Conservation (phyloP, 257 asterid genomes). For the Thymus mandschuricus region DNA sequence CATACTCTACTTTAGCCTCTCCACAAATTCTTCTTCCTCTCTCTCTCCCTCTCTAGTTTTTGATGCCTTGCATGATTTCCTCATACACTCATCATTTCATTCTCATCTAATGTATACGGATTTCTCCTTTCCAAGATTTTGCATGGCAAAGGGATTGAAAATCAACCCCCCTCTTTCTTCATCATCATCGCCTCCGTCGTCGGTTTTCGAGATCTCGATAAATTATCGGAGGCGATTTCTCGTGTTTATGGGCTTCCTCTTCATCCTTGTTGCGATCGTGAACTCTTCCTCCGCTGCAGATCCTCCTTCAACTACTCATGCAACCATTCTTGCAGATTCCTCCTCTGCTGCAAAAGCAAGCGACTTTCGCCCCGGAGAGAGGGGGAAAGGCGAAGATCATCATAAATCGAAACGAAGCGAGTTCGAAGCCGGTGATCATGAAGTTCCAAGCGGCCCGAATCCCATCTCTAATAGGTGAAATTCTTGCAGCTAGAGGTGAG, state of each 20-base stretch:
- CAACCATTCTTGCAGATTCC: constrained; percentile 19
- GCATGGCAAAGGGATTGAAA: constrained; percentile 67
- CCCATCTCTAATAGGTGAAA: constrained; percentile 70
- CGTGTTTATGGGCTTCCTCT: constrained; percentile 36
- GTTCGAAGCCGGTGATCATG: constrained; percentile 65
- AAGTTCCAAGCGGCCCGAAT: constrained; percentile 92
- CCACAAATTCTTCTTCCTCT: constrained; percentile 26
- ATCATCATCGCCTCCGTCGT: constrained; percentile 25
- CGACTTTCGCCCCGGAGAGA: constrained; percentile 34
- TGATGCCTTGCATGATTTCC: background rate
- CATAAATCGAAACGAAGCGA: constrained; percentile 36
- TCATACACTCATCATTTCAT: background rate
- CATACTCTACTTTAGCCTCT: background rate
- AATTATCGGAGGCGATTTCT: constrained; percentile 28
- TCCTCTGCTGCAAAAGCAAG: constrained; percentile 18
- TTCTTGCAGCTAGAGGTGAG: background rate
- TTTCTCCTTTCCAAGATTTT: constrained; percentile 46
- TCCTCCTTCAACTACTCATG: constrained; percentile 6
- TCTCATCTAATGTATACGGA: constrained; percentile 72
- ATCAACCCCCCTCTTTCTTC: constrained; percentile 35
- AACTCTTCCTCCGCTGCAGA: constrained; percentile 25
- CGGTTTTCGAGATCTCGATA: constrained; percentile 27
- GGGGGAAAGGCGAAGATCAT: background rate
- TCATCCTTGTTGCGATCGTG: constrained; percentile 38
- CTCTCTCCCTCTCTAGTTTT: constrained; percentile 7